Conservation (phyloP, 305 asterid genomes). For the Fraxinus paxiana region DNA sequence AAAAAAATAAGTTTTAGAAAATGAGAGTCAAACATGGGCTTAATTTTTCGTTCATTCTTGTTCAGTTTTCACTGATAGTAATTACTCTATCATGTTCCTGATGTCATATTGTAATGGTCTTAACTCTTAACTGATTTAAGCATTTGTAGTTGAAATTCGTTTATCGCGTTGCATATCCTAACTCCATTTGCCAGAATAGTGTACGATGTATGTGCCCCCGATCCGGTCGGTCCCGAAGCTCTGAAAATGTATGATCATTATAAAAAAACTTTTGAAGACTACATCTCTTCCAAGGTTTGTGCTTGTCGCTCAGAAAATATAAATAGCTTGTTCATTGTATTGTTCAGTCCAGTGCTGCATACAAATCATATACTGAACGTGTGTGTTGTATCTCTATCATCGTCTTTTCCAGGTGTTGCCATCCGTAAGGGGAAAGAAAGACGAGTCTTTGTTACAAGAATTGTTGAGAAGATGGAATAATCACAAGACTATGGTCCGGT, state of each 20-base stretch:
- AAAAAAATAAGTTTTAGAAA: neutral
- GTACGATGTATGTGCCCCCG: neutral
- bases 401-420: neutral
- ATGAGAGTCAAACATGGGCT: neutral
- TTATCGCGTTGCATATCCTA: neutral
- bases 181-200: neutral
- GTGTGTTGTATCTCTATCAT: neutral
- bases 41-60: neutral
- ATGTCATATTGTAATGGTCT: neutral
- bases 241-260: neutral
- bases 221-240: neutral
- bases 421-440: neutral
- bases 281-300: neutral
- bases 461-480: neutral
- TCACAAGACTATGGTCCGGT: neutral
- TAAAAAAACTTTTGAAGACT: neutral
- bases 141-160: neutral
- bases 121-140: neutral
- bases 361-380: neutral
- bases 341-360: neutral
- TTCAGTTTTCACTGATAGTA: neutral
- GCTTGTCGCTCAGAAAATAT: neutral
- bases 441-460: neutral
- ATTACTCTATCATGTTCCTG: neutral
- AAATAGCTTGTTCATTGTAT: neutral